Percentiles rank a stretch among this genome's conserved stretches.
Conservation (phyloP, 306 rosid genomes). For the Vigna angularis region DNA sequence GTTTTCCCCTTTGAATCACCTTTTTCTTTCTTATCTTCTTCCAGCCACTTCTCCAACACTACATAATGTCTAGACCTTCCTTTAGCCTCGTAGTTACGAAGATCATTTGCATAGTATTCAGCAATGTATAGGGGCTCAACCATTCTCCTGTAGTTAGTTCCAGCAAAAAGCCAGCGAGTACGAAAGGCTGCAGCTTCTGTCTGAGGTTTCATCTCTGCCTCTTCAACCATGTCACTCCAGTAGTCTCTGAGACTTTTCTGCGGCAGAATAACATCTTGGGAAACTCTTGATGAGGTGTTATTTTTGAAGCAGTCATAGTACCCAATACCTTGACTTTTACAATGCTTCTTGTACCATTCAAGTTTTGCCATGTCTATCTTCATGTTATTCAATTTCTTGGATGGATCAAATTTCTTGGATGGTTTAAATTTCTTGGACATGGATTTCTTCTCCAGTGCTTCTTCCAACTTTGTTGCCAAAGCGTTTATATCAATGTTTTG, state of each 20-base stretch:
- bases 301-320: slow-evolving; percentile 71
- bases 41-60: slow-evolving; percentile 56
- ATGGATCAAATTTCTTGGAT: slow-evolving; percentile 33
- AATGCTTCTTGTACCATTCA: slow-evolving; percentile 69
- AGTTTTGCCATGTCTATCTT: slow-evolving; percentile 61
- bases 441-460: slow-evolving; percentile 35
- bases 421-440: neutral
- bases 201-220: slow-evolving; percentile 58
- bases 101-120: slow-evolving; percentile 12
- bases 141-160: slow-evolving; percentile 68
- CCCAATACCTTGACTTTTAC: slow-evolving; percentile 38
- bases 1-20: neutral
- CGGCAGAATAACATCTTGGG: neutral
- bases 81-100: neutral
- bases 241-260: too few relatives aligned
- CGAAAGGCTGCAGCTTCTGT: slow-evolving; percentile 44
- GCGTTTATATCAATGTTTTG: neutral
- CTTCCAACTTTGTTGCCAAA: neutral
- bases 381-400: slow-evolving; percentile 39
- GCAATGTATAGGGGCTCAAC: slow-evolving; percentile 77
- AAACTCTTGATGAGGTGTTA: neutral
- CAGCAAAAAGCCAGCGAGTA: slow-evolving; percentile 53
- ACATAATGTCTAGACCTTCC: slow-evolving; percentile 53
- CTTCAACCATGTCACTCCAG: slow-evolving; percentile 43
- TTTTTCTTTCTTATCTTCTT: neutral